phyloP scores from a whole-genome alignment of 2,329 filamentous ascomycete species.

The Ophiostoma triangulosporum region DNA sequence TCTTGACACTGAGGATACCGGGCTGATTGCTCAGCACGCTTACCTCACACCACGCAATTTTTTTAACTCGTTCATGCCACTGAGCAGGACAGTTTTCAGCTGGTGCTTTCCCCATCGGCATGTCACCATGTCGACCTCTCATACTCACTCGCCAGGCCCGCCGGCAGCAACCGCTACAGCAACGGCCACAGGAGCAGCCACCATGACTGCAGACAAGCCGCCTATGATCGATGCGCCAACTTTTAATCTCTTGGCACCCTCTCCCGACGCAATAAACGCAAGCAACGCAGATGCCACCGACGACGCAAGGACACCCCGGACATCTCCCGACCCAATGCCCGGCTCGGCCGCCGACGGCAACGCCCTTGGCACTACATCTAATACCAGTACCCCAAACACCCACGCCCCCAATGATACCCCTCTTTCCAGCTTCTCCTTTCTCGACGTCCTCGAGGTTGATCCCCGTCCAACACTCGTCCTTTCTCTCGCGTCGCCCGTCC shows the following conservation, averaged over 20 bases:
- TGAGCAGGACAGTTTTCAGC: slow-evolving; percentile 2
- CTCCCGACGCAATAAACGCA: not conserved
- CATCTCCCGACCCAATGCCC: not conserved
- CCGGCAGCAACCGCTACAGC: not conserved
- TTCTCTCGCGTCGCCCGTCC: not conserved
- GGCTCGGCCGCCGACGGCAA: not conserved
- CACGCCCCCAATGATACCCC: not conserved
- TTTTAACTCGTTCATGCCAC: not conserved
- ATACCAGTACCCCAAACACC: not conserved
- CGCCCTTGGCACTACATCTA: not conserved
- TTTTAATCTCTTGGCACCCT: not conserved
- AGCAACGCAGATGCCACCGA: not conserved
- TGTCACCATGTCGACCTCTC: slow-evolving; percentile 7
- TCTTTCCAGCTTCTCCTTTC: slow-evolving; percentile 17
- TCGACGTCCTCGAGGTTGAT: slow-evolving; percentile 27
- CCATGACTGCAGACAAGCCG: not conserved
- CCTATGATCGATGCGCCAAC: not conserved
- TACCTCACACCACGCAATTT: not conserved
- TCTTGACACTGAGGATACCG: not conserved
- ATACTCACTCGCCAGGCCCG: not conserved
- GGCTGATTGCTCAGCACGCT: not conserved
- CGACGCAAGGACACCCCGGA: not conserved
- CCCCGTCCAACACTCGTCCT: slow-evolving; percentile 25
- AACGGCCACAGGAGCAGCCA: not conserved
- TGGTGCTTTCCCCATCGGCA: slow-evolving; percentile 9